Conservation (phyloP, 129 eudicot species). For the Lactuca saligna region DNA sequence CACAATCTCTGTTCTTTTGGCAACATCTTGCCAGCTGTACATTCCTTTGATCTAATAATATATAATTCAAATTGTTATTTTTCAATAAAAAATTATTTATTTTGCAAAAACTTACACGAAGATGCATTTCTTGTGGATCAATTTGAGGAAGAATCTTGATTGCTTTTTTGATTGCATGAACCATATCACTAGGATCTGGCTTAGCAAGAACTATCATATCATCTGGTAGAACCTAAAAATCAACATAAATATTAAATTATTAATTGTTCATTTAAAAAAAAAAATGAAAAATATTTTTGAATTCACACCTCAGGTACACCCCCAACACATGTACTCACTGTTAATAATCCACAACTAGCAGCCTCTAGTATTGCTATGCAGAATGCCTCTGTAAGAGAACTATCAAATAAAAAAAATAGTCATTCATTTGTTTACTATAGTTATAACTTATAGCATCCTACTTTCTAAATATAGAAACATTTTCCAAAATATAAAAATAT, state of each 20-base stretch:
- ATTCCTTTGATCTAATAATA: conserved; percentile 80
- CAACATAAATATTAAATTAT: neutral
- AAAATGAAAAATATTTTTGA: conserved; percentile 11
- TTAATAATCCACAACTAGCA: conserved; percentile 93
- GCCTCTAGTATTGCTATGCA: conserved; percentile 99
- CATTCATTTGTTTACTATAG: no score
- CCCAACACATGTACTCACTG: conserved; percentile 97
- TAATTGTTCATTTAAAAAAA: neutral
- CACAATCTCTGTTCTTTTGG: conserved; percentile 87
- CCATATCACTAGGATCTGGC: conserved; percentile 97
- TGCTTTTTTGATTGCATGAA: conserved; percentile 76
- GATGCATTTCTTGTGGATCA: conserved; percentile 96
- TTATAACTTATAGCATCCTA: no score
- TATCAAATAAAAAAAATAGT: conserved; percentile 23
- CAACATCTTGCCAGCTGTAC: conserved; percentile 98
- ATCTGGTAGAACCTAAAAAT: conserved; percentile 83
- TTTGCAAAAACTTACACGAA: conserved; percentile 48
- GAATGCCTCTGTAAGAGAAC: conserved; percentile 97
- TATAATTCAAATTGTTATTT: neutral
- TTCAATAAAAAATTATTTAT: neutral
- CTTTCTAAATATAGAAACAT: neutral
- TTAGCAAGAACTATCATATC: conserved; percentile 96
- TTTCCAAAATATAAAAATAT: neutral
- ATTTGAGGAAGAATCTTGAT: conserved; percentile 78
- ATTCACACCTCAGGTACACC: conserved; percentile 99